Evolutionary conservation across 257 asterid genomes (phyloP).

Genomic region (Jacaranda copaia): DNA sequence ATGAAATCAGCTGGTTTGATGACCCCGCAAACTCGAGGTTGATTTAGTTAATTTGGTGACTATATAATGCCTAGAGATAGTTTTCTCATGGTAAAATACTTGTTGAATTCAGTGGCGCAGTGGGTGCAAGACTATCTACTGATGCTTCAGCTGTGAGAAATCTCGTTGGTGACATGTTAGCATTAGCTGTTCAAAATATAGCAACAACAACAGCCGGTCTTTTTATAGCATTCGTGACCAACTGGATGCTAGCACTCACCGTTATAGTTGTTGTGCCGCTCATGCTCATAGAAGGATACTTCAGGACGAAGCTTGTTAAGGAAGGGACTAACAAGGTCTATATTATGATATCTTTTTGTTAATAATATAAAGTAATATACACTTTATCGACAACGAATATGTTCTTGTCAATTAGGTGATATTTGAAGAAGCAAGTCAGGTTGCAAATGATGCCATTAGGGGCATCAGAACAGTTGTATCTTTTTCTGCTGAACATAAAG

Average conservation of each 20-base stretch:
- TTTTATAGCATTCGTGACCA: slow-evolving; percentile 37
- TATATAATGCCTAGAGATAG: neutral
- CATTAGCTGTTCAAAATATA: slow-evolving; percentile 44
- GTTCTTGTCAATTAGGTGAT: slow-evolving; percentile 29
- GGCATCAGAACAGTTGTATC: slow-evolving; percentile 42
- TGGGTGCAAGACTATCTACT: slow-evolving; percentile 60
- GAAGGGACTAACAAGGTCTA: slow-evolving; percentile 35
- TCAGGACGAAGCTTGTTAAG: slow-evolving; percentile 31
- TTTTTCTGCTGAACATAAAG: slow-evolving; percentile 34
- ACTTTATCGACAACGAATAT: neutral
- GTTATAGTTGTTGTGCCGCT: slow-evolving; percentile 43
- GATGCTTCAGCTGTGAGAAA: slow-evolving; percentile 59
- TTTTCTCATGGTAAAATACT: neutral
- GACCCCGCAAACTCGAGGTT: slow-evolving; percentile 54
- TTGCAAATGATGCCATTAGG: slow-evolving; percentile 43
- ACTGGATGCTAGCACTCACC: slow-evolving; percentile 53
- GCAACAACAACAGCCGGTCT: slow-evolving; percentile 46
- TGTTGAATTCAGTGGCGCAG: slow-evolving; percentile 52
- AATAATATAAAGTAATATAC: no score
- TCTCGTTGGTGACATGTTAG: slow-evolving; percentile 49
- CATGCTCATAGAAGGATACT: slow-evolving; percentile 42
- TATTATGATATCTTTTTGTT: neutral
- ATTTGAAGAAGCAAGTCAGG: slow-evolving; percentile 45
- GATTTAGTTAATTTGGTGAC: no score
- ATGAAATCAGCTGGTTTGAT: slow-evolving; percentile 59